These are phyloP conservation scores for Cystofilobasidium macerans DNA, from an alignment of 768 basidiomycete genomes.

Conservation along the genomic window DNA sequence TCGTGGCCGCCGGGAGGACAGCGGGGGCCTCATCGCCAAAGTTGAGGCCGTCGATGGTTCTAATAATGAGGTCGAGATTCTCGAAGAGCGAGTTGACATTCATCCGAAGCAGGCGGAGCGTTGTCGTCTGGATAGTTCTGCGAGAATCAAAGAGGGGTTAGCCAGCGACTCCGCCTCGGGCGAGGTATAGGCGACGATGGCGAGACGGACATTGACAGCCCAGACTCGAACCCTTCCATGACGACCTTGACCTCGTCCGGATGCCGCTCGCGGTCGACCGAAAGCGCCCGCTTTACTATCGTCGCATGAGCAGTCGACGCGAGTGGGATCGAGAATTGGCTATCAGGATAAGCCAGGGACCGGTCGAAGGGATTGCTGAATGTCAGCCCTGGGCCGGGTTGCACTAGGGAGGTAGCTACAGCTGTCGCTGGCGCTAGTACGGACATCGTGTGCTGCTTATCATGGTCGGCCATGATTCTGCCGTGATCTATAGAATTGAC, in stretches of 20 bases:
- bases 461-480: too few relatives aligned
- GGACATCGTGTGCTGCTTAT: too few relatives aligned
- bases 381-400: too few relatives aligned
- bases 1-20: too few relatives aligned
- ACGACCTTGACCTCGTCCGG: constrained; percentile 5
- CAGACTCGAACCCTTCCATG: neutral
- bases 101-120: constrained; percentile 24
- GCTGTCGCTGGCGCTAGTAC: too few relatives aligned
- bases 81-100: constrained; percentile 26
- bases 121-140: constrained; percentile 18
- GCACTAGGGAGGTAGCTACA: too few relatives aligned
- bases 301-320: constrained; percentile 10
- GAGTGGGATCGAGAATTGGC: constrained; percentile 19
- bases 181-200: neutral
- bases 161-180: neutral
- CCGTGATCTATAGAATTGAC: too few relatives aligned
- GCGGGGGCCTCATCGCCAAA: neutral
- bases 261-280: constrained; percentile 19
- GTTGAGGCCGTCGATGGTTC: constrained; percentile 21
- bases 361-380: too few relatives aligned
- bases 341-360: neutral
- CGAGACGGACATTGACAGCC: constrained; percentile 9
- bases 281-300: constrained; percentile 16
- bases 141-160: neutral
- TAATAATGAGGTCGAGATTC: constrained; percentile 19